These are phyloP conservation scores for Malassezia slooffiae DNA, from an alignment of 1,284 basidiomycete genomes.

Conservation along the genomic window DNA sequence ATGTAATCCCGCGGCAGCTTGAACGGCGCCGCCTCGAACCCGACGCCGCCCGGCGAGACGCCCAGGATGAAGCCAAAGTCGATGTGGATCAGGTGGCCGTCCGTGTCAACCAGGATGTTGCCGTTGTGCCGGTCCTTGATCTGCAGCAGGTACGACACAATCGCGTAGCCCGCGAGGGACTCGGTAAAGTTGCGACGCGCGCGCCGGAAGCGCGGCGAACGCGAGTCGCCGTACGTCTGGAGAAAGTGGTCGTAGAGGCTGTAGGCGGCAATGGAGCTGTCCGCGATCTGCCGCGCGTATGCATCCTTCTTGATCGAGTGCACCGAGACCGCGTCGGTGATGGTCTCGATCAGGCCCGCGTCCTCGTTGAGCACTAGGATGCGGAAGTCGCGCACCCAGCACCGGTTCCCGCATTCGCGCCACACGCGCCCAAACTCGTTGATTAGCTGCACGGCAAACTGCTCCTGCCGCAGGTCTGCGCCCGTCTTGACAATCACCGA, in stretches of 20 bases:
- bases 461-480: conserved; percentile 90
- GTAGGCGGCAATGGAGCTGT: conserved; percentile 29
- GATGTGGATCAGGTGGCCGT: conserved; percentile 83
- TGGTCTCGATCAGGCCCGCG: conserved; percentile 59
- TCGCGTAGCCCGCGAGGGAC: conserved; percentile 78
- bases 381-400: conserved; percentile 52
- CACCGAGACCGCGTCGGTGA: conserved; percentile 87
- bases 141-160: conserved; percentile 89
- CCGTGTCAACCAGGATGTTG: conserved; percentile 88
- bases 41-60: conserved; percentile 80
- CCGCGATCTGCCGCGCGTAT: conserved; percentile 71
- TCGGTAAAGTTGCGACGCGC: conserved; percentile 71
- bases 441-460: conserved; percentile 89
- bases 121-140: conserved; percentile 99
- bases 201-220: conserved; percentile 48
- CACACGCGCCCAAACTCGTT: conserved; percentile 86
- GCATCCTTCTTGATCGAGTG: conserved; percentile 99
- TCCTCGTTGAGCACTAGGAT: conserved; percentile 88
- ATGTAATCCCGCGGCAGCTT: conserved; percentile 92
- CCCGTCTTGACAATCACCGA: conserved; percentile 98
- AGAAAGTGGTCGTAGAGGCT: conserved; percentile 41
- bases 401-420: conserved; percentile 55
- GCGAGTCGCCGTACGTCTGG: conserved; percentile 34
- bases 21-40: conserved; percentile 97
- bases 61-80: conserved; percentile 95